Base-by-base conservation (phyloP, 495 filamentous ascomycete species). In the Rhypophila decipiens region DNA sequence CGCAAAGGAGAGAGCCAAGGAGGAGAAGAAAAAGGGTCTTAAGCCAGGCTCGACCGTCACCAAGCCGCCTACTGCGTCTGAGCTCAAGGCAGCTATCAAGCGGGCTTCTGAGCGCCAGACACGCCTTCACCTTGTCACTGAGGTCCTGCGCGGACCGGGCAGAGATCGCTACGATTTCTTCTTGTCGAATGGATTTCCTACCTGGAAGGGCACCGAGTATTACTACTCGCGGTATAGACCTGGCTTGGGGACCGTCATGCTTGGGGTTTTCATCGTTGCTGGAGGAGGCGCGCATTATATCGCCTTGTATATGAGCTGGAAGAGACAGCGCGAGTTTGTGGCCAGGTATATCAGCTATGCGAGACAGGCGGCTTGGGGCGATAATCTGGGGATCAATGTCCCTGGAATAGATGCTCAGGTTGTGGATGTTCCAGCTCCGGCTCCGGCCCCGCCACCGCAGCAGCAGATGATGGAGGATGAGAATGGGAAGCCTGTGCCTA, bases 111-210 rank as follows among this genome's bases (percentile, higher is more conserved):
- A 88, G 54, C 80, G 86, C 53, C 90, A 90, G 63, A 77, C 87
- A 47, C 84, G 90, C 19, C 74, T 97, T 19, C 84, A 85, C 55
- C 78, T 90, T 57, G 82, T 96, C 31, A 80, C 84, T 50, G 84
- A 87, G 52, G 84, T 99, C 56, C 81, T 99, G 18, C 83, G 86
- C 44, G 89, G 91, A 1, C 70, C 81, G 2, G 70, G 71, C 18
- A 79, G 94, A 35, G 88, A 86, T 57, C 86, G 94, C 43, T 99
- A 99, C 64, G 90, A 99, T 65, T 82, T 96, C 65, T 99, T 99
- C 72, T 71, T 99, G 44, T 76, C 73, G 57, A 88, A 96, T 68
- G 93, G 93, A 18, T 99, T 99, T 68, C 93, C 93, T 10, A 82
- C 78, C 40, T 98, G 94, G 93, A 87, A 86, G 64, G 93, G 94